Conservation (phyloP, 805 yeast species). For the Candida alai region DNA sequence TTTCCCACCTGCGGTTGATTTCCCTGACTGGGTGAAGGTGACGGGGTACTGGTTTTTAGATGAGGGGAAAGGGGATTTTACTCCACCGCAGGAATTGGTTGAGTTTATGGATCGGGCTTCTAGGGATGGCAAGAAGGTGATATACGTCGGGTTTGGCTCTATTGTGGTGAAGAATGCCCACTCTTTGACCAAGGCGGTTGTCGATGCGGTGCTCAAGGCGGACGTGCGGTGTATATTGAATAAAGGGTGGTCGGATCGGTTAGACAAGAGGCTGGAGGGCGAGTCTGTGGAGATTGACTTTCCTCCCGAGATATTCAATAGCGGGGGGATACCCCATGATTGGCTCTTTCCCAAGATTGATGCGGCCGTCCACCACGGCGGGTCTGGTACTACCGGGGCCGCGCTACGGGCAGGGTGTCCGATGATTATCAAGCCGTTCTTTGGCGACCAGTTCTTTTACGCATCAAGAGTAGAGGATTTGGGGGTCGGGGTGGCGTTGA, state of each 20-base stretch:
- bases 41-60: conserved; percentile 95
- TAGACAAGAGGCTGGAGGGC: conserved; percentile 36
- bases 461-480: conserved; percentile 84
- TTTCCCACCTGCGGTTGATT: conserved; percentile 90
- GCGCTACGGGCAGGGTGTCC: conserved; percentile 83
- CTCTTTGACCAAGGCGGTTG: conserved; percentile 71
- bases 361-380: conserved; percentile 97
- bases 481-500: conserved; percentile 75
- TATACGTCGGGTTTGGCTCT: conserved; percentile 94
- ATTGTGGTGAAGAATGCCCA: conserved; percentile 85
- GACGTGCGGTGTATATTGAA: conserved; percentile 84
- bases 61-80: conserved; percentile 51
- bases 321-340: conserved; percentile 83
- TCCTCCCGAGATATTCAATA: conserved; percentile 64
- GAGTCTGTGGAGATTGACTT: conserved; percentile 39
- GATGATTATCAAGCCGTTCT: conserved; percentile 87
- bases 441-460: conserved; percentile 94
- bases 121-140: conserved; percentile 60
- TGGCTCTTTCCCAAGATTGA: conserved; percentile 89
- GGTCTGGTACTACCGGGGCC: conserved; percentile 96
- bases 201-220: conserved; percentile 73
- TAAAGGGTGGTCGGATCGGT: conserved; percentile 92
- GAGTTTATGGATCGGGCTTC: conserved; percentile 63
- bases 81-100: conserved; percentile 56
- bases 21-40: conserved; percentile 91